A percentile compares a stretch with the other conserved stretches of the same genome.
These are phyloP conservation scores for Claviceps sp. DNA, from an alignment of 2,329 filamentous ascomycete species.

Conservation along the genomic window DNA sequence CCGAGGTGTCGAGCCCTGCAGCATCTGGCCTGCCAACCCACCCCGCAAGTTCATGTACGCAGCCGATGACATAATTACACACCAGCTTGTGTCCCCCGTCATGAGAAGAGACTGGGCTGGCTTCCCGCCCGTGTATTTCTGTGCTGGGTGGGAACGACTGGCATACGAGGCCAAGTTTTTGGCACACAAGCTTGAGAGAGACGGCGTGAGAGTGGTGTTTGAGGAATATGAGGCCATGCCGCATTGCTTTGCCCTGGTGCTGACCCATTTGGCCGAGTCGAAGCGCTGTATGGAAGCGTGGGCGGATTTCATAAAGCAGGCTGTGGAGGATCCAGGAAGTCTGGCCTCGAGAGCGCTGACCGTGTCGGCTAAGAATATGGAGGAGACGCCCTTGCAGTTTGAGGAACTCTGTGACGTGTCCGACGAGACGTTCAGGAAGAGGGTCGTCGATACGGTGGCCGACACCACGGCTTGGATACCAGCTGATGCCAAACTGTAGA, in stretches of 20 bases:
- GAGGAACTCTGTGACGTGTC: slow-evolving; percentile 27
- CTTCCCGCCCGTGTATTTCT: slow-evolving; percentile 53
- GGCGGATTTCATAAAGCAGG: slow-evolving; percentile 39
- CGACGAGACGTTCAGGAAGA: slow-evolving; percentile 28
- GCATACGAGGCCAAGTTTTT: slow-evolving; percentile 52
- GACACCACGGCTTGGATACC: slow-evolving; percentile 7
- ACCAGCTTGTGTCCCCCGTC: slow-evolving; percentile 57
- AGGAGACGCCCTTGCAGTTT: slow-evolving; percentile 33
- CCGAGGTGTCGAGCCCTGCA: slow-evolving; percentile 28
- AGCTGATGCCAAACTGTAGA: slow-evolving; percentile 17
- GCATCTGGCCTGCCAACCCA: slow-evolving; percentile 42
- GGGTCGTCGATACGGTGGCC: slow-evolving; percentile 19
- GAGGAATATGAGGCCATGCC: slow-evolving; percentile 73
- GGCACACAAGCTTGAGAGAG: slow-evolving; percentile 38
- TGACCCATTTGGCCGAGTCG: slow-evolving; percentile 32
- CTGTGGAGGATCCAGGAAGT: slow-evolving; percentile 19
- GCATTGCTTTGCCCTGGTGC: slow-evolving; percentile 53
- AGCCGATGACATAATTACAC: slow-evolving; percentile 38
- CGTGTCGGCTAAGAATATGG: slow-evolving; percentile 36
- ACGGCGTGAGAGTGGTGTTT: slow-evolving; percentile 49
- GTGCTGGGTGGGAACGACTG: slow-evolving; percentile 58
- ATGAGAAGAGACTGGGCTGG: slow-evolving; percentile 45
- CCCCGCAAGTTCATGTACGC: slow-evolving; percentile 41
- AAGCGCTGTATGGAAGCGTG: slow-evolving; percentile 41
- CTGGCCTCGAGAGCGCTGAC: slow-evolving; percentile 28